These are phyloP conservation scores for Dothistroma septosporum DNA, from an alignment of 2,329 filamentous ascomycete species.

Conservation along the genomic window DNA sequence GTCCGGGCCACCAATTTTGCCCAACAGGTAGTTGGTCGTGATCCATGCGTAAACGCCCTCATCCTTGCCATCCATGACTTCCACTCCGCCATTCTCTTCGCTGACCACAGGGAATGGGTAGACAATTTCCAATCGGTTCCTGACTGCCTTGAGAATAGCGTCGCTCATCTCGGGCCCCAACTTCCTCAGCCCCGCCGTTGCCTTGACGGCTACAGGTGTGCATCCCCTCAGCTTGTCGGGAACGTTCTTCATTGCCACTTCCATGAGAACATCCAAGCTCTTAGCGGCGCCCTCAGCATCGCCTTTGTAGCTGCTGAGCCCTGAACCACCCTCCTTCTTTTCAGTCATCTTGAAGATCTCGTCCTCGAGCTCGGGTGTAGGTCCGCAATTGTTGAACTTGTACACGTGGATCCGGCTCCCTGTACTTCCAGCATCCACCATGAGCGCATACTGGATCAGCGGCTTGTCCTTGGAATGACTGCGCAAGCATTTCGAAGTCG, in stretches of 20 bases:
- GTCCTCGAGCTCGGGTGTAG: slow-evolving; percentile 88
- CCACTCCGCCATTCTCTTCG: slow-evolving; percentile 76
- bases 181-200: slow-evolving; percentile 87
- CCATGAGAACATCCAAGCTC: slow-evolving; percentile 82
- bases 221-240: slow-evolving; percentile 88
- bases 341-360: slow-evolving; percentile 93
- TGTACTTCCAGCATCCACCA: slow-evolving; percentile 98
- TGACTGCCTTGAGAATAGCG: slow-evolving; percentile 80
- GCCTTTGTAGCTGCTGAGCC: slow-evolving; percentile 78
- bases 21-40: slow-evolving; percentile 95
- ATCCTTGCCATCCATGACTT: slow-evolving; percentile 96
- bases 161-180: slow-evolving; percentile 76
- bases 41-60: slow-evolving; percentile 99
- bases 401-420: slow-evolving; percentile 98
- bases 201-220: slow-evolving; percentile 94
- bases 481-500: slow-evolving; percentile 72
- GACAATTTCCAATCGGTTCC: slow-evolving; percentile 73
- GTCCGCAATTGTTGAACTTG: slow-evolving; percentile 97
- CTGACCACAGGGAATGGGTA: slow-evolving; percentile 95
- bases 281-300: slow-evolving; percentile 84
- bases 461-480: slow-evolving; percentile 85
- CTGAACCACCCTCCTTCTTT: slow-evolving; percentile 72
- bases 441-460: slow-evolving; percentile 93
- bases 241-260: slow-evolving; percentile 77
- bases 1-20: slow-evolving; percentile 92